phyloP scores from a whole-genome alignment of 192 early-diverging fungal species.

The Gaertneriomyces semiglobifer region DNA sequence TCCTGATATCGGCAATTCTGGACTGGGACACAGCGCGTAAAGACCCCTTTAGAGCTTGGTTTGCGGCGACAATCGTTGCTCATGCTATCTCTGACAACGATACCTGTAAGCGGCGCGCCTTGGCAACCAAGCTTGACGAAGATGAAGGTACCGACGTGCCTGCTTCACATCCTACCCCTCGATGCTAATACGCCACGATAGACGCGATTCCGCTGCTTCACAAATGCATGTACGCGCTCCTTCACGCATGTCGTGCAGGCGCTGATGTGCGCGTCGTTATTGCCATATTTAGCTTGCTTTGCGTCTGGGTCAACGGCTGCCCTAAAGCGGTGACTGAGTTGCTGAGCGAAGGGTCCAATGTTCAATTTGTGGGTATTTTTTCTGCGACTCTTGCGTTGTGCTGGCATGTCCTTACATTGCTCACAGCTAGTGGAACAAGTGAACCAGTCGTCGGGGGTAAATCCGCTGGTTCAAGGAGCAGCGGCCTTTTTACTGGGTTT shows the following conservation, averaged over 20 bases:
- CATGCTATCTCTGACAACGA: slow-evolving; percentile 73
- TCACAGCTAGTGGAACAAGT: slow-evolving; percentile 86
- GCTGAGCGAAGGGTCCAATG: slow-evolving; percentile 82
- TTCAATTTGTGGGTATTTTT: slow-evolving; percentile 74
- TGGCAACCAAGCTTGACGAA: slow-evolving; percentile 71
- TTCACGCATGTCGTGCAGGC: slow-evolving; percentile 56
- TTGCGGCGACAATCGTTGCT: slow-evolving; percentile 77
- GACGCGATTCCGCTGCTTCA: slow-evolving; percentile 87
- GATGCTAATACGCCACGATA: slow-evolving; percentile 29
- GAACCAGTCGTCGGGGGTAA: slow-evolving; percentile 77
- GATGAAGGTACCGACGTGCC: slow-evolving; percentile 51
- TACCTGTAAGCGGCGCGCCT: slow-evolving; percentile 73
- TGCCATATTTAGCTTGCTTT: slow-evolving; percentile 74
- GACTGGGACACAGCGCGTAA: slow-evolving; percentile 65
- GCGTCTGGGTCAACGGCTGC: slow-evolving; percentile 82
- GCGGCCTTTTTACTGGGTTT: slow-evolving; percentile 83
- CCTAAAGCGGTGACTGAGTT: slow-evolving; percentile 76
- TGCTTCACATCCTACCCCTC: not conserved
- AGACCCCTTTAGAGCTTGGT: slow-evolving; percentile 88
- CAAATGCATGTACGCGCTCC: slow-evolving; percentile 72
- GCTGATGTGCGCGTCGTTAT: slow-evolving; percentile 70
- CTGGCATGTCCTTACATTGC: not conserved
- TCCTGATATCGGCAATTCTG: slow-evolving; percentile 76
- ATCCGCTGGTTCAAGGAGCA: slow-evolving; percentile 85
- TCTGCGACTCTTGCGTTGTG: slow-evolving; percentile 13